Evolutionary conservation across 1,284 basidiomycete species (phyloP), one percentile per base, ranked within the genome.

Genomic region (Cryptococcus sp.): DNA sequence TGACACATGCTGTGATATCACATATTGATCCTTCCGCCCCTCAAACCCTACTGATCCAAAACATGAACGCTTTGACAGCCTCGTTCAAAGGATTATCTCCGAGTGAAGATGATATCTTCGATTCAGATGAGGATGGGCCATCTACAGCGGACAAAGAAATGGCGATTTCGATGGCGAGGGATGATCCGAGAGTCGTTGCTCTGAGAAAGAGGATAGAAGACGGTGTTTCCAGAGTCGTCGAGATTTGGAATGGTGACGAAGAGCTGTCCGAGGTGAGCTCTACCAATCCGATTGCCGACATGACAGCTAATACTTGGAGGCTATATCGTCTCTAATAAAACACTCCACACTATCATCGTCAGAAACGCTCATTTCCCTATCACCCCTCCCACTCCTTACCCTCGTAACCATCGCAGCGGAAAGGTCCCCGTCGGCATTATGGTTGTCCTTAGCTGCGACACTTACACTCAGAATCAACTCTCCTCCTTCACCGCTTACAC

Each of bases 11-110:
- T 0, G 71, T 91, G 6, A 58, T 81, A 77, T 14, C 81, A 79
- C 30, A 46, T 2, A 10, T 38, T 10, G 51, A 71, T 56, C 61
- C 60, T 13, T 10, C 49, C 23, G 50, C 49, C 31, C 49, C 41
- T 33, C 52, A 61, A 56, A 53, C 55, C 45, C 33, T 44, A 50
- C 50, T 64, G 37, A 53, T 59, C 46, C 66, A 92, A 84, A 79
- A 84, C 5, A 80, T 93, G 5, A 85, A 88, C 64, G 87, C 86
- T 0, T 79, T 95, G 14, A 83, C 88, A 0, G 90, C 90, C 7
- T 84, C 90, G 38, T 87, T 89, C 5, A 88, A 87, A 58, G 91
- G 91, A 2, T 80, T 94, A 7, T 90, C 91, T 0, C 83, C 87
- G 7, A 83, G 83, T 0, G 82, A 82, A 4, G 90, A 92, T 66